phyloP scores from a whole-genome alignment of 768 basidiomycete species.

The Boletus patriciae region DNA sequence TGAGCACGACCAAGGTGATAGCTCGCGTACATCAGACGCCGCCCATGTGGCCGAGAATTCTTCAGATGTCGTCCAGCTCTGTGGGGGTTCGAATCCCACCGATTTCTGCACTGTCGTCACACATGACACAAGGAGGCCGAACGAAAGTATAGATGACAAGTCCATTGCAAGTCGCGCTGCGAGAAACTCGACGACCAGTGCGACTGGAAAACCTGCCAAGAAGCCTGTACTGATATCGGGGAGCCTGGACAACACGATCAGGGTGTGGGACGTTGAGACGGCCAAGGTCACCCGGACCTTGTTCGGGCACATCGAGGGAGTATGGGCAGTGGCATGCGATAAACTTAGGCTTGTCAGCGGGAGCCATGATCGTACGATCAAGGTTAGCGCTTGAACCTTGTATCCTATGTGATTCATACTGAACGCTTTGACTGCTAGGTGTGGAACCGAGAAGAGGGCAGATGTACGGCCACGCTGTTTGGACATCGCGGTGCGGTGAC shows the following conservation, averaged over 20 bases:
- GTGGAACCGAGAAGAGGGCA: slow-evolving; percentile 89
- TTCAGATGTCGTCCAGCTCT: slow-evolving; percentile 17
- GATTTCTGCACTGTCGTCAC: slow-evolving; percentile 34
- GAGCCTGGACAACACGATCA: slow-evolving; percentile 92
- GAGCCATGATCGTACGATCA: slow-evolving; percentile 96
- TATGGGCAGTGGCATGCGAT: slow-evolving; percentile 94
- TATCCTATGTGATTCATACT: slow-evolving; percentile 6
- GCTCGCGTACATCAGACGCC: slow-evolving; percentile 10
- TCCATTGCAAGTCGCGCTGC: slow-evolving; percentile 1
- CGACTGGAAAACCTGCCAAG: slow-evolving; percentile 32
- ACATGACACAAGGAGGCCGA: slow-evolving; percentile 19
- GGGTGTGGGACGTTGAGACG: slow-evolving; percentile 91
- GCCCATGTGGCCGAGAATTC: slow-evolving; percentile 16
- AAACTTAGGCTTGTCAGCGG: slow-evolving; percentile 88
- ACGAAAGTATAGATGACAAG: slow-evolving; percentile 17
- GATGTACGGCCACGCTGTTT: slow-evolving; percentile 84
- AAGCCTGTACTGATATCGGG: slow-evolving; percentile 84
- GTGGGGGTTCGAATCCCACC: slow-evolving; percentile 8
- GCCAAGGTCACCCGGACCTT: slow-evolving; percentile 77
- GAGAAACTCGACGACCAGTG: neutral
- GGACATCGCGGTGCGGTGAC: slow-evolving; percentile 95
- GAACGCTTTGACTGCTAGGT: slow-evolving; percentile 49
- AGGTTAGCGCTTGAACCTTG: slow-evolving; percentile 50
- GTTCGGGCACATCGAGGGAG: slow-evolving; percentile 98
- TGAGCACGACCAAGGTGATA: slow-evolving; percentile 33